A percentile compares a stretch with the other conserved stretches of the same genome.
phyloP scores from a whole-genome alignment of 75 land plant species.

The Azolla pinnata region DNA sequence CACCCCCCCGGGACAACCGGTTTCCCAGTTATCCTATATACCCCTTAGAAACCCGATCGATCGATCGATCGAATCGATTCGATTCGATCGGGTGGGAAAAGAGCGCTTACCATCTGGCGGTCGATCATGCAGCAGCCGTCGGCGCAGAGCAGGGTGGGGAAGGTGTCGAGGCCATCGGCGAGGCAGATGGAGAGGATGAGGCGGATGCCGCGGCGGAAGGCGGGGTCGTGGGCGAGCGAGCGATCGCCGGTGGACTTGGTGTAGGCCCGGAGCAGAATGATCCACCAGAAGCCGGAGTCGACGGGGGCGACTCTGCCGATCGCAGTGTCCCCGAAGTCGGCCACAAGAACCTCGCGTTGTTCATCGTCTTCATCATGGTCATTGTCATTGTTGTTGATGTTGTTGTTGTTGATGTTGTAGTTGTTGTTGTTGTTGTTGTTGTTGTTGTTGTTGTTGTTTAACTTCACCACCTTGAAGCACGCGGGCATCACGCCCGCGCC shows the following conservation, averaged over 20 bases:
- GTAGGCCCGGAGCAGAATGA: slow-evolving; percentile 74
- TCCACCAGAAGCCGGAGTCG: slow-evolving; percentile 94
- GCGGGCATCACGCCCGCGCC: slow-evolving; percentile 92
- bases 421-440: no score
- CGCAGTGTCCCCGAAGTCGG: slow-evolving; percentile 84
- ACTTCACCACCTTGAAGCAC: slow-evolving; percentile 76
- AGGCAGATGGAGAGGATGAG: slow-evolving; percentile 61
- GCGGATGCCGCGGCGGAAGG: slow-evolving; percentile 72
- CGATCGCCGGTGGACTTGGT: slow-evolving; percentile 68
- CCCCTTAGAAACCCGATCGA: no score
- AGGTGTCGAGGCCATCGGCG: slow-evolving; percentile 86
- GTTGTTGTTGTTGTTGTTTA: slow-evolving; percentile 43
- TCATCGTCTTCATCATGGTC: no score
- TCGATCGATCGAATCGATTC: neutral
- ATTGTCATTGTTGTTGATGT: no score
- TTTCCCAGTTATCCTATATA: no score
- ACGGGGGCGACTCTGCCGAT: slow-evolving; percentile 82
- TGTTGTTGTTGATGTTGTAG: no score
- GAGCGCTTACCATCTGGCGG: slow-evolving; percentile 79
- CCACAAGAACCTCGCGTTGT: no score
- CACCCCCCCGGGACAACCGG: no score
- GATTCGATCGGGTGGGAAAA: neutral
- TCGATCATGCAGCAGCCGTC: slow-evolving; percentile 95
- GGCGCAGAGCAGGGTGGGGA: slow-evolving; percentile 85
- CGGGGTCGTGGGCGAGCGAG: slow-evolving; percentile 47